Evolutionary conservation across 2,329 filamentous ascomycete genomes (phyloP), one percentile per base, ranked within the genome.

Genomic region (Fusarium sp.): DNA sequence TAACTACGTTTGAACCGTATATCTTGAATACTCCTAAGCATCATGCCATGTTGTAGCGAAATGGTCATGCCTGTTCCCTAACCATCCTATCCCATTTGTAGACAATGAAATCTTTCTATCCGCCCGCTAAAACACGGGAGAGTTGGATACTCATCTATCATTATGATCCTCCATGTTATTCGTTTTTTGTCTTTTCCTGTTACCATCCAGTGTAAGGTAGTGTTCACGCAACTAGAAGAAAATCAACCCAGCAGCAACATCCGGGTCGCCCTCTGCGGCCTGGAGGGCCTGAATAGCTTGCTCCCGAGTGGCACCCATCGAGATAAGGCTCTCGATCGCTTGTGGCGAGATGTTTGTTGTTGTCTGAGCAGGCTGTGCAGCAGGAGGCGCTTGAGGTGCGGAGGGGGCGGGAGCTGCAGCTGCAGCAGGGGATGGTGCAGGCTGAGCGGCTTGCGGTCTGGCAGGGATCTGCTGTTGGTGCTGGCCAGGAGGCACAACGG

Each of bases 181-280:
- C 36, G 22, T 72, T 74, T 74, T 74, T 64, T 18, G 61, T 66
- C 44, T 35, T 38, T 41, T n/a, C 53, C 69, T 36, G 32, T 48
- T 56, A 59, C 47, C 54, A 28, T 54, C 57, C 71, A 63, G 63
- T 74, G 53, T 53, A 36, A 69, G 42, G 64, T 51, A 66, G 36
- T 65, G 54, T 56, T 74, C 57, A 70, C 51, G 32, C 55, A 61
- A 41, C 53, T 75, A 80, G 65, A 80, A 82, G 73, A 91, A 94
- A 59, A 98, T 88, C 71, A 98, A 87, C 55, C 92, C 91, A 53
- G 95, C 95, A n/a, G 96, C 96, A 73, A 92, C 90, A 71, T 98
- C 94, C 13, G 98, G 90, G 79, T 98, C 94, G 26, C 96, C 96
- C 26, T 91, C 91, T 22, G 94, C 93, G 36, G 94, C 94, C 78